A percentile compares a stretch with the other conserved stretches of the same genome.
phyloP scores from a whole-genome alignment of 331 rosid genomes.

The Malus hybrid region DNA sequence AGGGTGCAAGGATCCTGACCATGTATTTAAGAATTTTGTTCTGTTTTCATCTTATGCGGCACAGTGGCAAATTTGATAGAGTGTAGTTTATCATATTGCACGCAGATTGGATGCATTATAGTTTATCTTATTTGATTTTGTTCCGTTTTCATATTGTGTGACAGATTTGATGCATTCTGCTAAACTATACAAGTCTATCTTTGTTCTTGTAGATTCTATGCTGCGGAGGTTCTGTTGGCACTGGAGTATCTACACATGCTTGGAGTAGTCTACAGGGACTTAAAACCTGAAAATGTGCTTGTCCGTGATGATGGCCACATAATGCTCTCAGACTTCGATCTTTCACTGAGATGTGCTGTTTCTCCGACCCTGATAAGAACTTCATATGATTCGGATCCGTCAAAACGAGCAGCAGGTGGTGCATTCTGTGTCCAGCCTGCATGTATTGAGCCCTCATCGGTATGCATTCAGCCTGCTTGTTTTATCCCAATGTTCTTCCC shows the following conservation, averaged over 20 bases:
- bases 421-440: constrained; percentile 97
- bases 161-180: neutral
- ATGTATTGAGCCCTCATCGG: constrained; percentile 87
- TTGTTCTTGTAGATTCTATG: constrained; percentile 68
- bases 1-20: too few species aligned
- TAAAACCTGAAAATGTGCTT: constrained; percentile 94
- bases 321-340: constrained; percentile 98
- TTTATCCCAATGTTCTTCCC: constrained; percentile 77
- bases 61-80: too few species aligned
- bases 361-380: constrained; percentile 74
- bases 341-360: constrained; percentile 82
- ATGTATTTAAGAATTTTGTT: too few species aligned
- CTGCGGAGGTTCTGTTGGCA: constrained; percentile 94
- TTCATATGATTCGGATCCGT: constrained; percentile 65
- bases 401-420: constrained; percentile 52
- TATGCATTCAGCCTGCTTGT: constrained; percentile 93
- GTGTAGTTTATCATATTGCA: too few species aligned
- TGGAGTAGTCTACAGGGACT: constrained; percentile 96
- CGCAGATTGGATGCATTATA: neutral
- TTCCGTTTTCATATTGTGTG: neutral
- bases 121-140: neutral
- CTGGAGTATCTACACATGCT: constrained; percentile 99
- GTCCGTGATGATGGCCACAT: constrained; percentile 99
- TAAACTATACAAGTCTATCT: neutral
- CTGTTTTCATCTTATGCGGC: too few species aligned